These are phyloP conservation scores for Macrophomina pseudophaseolina DNA, from an alignment of 2,329 filamentous ascomycete species.

Conservation along the genomic window DNA sequence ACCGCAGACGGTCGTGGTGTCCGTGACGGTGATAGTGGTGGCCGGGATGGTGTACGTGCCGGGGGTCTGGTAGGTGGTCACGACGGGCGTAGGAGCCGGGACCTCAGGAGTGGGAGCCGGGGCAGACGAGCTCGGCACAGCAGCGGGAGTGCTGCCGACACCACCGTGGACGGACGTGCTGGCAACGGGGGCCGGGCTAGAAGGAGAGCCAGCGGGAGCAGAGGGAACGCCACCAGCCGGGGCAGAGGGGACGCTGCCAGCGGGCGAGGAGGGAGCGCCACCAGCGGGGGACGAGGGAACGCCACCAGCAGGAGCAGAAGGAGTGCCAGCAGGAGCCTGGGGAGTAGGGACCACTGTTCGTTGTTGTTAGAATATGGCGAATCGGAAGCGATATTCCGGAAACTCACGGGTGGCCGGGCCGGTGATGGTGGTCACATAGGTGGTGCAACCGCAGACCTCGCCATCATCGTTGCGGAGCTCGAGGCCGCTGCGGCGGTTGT, in stretches of 20 bases:
- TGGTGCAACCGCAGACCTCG: constrained; percentile 71
- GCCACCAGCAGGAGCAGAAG: constrained; percentile 29
- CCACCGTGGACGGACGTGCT: neutral
- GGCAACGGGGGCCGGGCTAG: neutral
- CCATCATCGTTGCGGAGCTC: constrained; percentile 45
- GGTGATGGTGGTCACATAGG: constrained; percentile 73
- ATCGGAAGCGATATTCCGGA: neutral
- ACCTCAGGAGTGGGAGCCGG: constrained; percentile 29
- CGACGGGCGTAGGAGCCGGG: constrained; percentile 47
- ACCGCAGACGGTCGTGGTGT: constrained; percentile 70
- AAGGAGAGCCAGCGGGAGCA: constrained; percentile 4
- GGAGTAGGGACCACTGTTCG: constrained; percentile 24
- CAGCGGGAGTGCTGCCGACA: constrained; percentile 24
- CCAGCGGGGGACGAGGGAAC: constrained; percentile 23
- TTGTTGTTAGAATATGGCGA: neutral
- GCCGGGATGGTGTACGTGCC: constrained; percentile 79
- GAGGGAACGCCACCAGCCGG: neutral
- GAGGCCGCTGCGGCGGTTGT: constrained; percentile 55
- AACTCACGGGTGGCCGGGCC: constrained; percentile 68
- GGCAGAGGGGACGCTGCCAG: neutral
- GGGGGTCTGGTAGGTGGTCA: constrained; percentile 65
- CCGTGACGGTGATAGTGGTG: constrained; percentile 70
- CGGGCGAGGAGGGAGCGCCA: neutral
- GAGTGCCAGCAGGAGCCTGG: constrained; percentile 29
- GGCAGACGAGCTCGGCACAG: constrained; percentile 35